Base-by-base conservation (phyloP, 495 filamentous ascomycete genomes). In the Podospora conica region DNA sequence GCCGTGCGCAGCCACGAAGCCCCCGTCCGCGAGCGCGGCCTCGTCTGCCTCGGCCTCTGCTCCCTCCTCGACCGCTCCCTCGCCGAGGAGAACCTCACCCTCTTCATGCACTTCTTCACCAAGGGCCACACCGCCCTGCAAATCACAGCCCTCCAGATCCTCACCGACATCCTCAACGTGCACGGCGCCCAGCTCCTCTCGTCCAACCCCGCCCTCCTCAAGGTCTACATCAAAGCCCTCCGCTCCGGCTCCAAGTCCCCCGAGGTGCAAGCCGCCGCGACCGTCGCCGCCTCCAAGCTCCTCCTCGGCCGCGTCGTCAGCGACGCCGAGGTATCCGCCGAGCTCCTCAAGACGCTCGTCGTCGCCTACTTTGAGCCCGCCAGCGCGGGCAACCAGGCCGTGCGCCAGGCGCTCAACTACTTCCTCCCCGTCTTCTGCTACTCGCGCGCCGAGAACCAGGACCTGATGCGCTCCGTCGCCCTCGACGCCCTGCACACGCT, bases 381-480 rank as follows among this genome's bases (percentile, higher is more conserved):
- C 25, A 94, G 91, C 15, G 82, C 84, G 2, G 84, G 86, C 48
- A 98, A 97, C 73, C 90, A 95, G 66, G 86, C 85, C n/a, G 88
- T 98, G 21, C 83, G 93, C 0, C 95, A 98, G 77, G 87, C 91
- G 0, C 83, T 98, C 24, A 91, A 90, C 61, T 98, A 98, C 75
- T 98, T 97, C 82, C 83, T 98, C 69, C 95, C 95, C 0, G 95
- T 97, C 0, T 98, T 96, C 81, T 93, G 90, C 73, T 96, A 93
- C 74, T 91, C 88, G 24, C 83, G 89, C 11, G 74, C 86, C 10
- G 88, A 89, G 53, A 97, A 97, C 73, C 91, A 92, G 68, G 82
- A 86, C 25, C 81, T 89, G 23, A 93, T 98, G 91, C 85, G 86
- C 12, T 71, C 76, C 7, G 82, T 97, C 9, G 83, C 88, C 6